A percentile compares a stretch with the other conserved stretches of the same genome.
phyloP scores from a whole-genome alignment of 2,329 filamentous ascomycete genomes.

The Cladobotryum mycophilum region DNA sequence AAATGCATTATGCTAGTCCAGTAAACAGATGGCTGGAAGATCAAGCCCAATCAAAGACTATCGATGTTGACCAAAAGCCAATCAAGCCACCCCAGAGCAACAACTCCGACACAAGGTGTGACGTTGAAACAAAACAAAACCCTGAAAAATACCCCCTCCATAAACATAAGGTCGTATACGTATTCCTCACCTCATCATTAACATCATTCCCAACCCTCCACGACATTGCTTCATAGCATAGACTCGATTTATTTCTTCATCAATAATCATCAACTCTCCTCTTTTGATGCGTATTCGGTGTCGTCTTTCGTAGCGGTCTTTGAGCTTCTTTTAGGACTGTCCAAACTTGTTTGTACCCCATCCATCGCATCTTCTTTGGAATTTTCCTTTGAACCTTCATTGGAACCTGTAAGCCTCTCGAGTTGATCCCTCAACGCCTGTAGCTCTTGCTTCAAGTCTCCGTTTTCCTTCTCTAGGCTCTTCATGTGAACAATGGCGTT shows the following conservation, averaged over 20 bases:
- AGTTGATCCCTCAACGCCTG: constrained; percentile 26
- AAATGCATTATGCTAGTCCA: constrained; percentile 10
- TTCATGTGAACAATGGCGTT: constrained; percentile 95
- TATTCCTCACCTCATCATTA: no score
- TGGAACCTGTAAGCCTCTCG: constrained; percentile 19
- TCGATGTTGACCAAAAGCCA: no score
- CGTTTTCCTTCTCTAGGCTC: constrained; percentile 68
- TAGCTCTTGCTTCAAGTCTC: constrained; percentile 58
- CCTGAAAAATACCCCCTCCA: neutral
- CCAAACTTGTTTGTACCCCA: neutral
- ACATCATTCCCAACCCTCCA: neutral
- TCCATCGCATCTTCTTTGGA: neutral
- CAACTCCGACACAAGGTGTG: neutral
- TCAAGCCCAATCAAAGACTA: no score
- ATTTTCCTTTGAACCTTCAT: neutral
- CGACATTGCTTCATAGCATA: constrained; percentile 3
- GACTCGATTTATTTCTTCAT: neutral
- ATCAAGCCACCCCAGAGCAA: constrained; percentile 5
- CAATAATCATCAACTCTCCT: no score
- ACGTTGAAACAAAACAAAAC: neutral
- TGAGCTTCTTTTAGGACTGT: no score
- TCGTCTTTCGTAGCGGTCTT: no score
- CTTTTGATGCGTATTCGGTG: no score
- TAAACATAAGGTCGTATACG: no score
- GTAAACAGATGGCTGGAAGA: neutral